These are phyloP conservation scores for Monosporozyma unispora DNA, from an alignment of 805 yeast species.

Conservation along the genomic window DNA sequence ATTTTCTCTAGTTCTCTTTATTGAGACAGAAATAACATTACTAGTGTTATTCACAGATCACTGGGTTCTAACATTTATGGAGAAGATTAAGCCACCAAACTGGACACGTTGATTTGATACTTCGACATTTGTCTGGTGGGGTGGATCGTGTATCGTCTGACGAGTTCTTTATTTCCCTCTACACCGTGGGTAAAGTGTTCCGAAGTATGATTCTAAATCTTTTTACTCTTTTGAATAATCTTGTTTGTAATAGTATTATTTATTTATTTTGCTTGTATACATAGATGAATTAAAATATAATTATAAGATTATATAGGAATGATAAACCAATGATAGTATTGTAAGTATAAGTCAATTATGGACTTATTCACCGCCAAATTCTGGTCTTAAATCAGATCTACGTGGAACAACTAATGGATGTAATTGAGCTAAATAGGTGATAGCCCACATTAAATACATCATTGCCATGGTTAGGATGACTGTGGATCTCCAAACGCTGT, in stretches of 20 bases:
- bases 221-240: not conserved
- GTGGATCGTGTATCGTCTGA: constrained; percentile 1
- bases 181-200: constrained; percentile 9
- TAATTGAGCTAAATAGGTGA: constrained; percentile 74
- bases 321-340: too few relatives aligned
- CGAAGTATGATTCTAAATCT: constrained; percentile 1
- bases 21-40: not conserved
- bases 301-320: not conserved
- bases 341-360: not conserved
- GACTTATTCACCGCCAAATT: constrained; percentile 27
- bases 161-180: not conserved
- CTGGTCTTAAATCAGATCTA: constrained; percentile 85
- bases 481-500: constrained; percentile 63
- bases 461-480: constrained; percentile 58
- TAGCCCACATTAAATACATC: constrained; percentile 88
- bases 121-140: constrained; percentile 22
- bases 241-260: not conserved
- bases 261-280: not conserved
- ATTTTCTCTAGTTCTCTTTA: constrained; percentile 19
- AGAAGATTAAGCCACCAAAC: constrained; percentile 46
- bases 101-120: constrained; percentile 35
- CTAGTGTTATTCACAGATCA: constrained; percentile 36
- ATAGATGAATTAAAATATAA: not conserved
- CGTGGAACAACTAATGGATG: constrained; percentile 90
- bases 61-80: constrained; percentile 50